A percentile compares a stretch with the other conserved stretches of the same genome.
phyloP scores from a whole-genome alignment of 305 asterid genomes.

The Caryopteris hybrid region DNA sequence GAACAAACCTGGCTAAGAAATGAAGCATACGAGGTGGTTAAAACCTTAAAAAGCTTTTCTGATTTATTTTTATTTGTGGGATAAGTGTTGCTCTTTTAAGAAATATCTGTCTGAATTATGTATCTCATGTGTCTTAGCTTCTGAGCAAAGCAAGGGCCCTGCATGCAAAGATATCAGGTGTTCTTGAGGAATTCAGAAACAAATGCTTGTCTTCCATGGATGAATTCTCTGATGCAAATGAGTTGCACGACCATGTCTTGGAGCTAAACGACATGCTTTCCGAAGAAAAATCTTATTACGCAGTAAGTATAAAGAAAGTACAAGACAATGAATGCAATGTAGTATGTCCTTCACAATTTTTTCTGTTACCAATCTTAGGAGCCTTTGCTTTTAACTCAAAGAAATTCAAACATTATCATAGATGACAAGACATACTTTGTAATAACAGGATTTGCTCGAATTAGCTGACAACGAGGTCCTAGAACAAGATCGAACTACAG shows the following conservation, averaged over 20 bases:
- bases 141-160: constrained; percentile 57
- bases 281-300: constrained; percentile 46
- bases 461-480: constrained; percentile 25
- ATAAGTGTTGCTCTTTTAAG: neutral
- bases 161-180: constrained; percentile 58
- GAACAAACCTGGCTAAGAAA: constrained; percentile 65
- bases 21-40: constrained; percentile 70
- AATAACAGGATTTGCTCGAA: constrained; percentile 46
- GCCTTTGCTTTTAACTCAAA: no score
- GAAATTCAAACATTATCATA: no score
- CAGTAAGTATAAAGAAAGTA: constrained; percentile 38
- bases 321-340: neutral
- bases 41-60: neutral
- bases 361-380: no score
- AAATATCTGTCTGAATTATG: constrained; percentile 1
- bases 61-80: no score
- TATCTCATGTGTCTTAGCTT: constrained; percentile 41
- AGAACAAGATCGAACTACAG: constrained; percentile 25
- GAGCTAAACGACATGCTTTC: constrained; percentile 54
- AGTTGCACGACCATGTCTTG: constrained; percentile 45
- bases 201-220: constrained; percentile 40
- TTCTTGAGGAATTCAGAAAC: constrained; percentile 44
- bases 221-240: constrained; percentile 48
- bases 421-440: neutral
- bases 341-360: no score